These are phyloP conservation scores for Dioscorea zingiberensis DNA, from an alignment of 106 monocot genomes.

Conservation along the genomic window DNA sequence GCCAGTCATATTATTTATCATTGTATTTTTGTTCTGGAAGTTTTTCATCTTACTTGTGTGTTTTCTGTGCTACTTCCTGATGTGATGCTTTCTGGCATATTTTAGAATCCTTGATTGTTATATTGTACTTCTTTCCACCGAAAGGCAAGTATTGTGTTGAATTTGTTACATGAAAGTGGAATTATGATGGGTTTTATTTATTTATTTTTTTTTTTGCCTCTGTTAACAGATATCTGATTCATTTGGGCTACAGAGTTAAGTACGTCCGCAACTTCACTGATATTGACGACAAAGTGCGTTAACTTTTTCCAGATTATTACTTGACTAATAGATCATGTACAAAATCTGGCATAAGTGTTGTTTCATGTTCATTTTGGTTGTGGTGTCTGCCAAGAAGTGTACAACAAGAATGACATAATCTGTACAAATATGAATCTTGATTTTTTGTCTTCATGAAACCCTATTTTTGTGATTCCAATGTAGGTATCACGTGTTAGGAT, in stretches of 20 bases:
- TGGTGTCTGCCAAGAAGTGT: background rate
- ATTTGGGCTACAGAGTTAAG: constrained; percentile 67
- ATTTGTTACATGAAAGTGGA: background rate
- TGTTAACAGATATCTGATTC: constrained; percentile 54
- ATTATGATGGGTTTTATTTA: background rate
- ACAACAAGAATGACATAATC: background rate
- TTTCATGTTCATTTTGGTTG: background rate
- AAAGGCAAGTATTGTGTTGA: background rate
- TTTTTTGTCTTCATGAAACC: background rate
- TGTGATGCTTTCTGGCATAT: background rate
- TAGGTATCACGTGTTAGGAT: no score
- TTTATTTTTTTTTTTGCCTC: no score
- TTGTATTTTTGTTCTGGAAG: no score
- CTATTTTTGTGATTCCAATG: background rate
- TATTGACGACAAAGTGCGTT: constrained; percentile 74
- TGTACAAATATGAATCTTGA: background rate
- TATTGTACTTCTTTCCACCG: background rate
- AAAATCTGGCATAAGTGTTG: background rate
- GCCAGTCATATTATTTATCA: no score
- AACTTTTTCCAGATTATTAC: background rate
- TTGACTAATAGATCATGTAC: background rate
- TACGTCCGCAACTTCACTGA: constrained; percentile 88
- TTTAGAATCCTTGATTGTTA: background rate
- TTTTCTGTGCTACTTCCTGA: background rate
- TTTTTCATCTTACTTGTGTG: no score